Evolutionary conservation across 2,329 filamentous ascomycete genomes (phyloP), one percentile per base, ranked within the genome.

Genomic region (Trichoderma citrinoviride): DNA sequence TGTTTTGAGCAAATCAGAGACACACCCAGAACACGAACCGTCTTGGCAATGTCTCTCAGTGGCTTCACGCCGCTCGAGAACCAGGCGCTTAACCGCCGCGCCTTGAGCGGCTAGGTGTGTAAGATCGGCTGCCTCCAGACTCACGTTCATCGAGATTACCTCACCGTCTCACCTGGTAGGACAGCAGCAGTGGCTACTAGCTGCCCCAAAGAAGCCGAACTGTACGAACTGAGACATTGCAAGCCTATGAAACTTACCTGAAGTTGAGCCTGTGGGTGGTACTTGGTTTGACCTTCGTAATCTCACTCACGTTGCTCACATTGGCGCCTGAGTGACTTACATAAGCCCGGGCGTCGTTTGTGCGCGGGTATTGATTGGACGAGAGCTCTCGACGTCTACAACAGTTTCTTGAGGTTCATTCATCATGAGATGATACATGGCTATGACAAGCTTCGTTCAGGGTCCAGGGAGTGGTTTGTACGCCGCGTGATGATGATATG

Each of bases 321-420:
- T 12, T 21, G 3, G 44, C 17, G 17, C 46, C 12, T 25, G 44
- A 4, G 56, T 12, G 12, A 12, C 19, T 63, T 54, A 54, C 25
- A 46, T 47, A 52, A 63, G 50, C 41, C 8, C 4, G 23, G 27
- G 19, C 14, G 27, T 14, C 3, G 7, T 19, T 15, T 40, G 29
- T 29, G 61, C 61, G 61, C 61, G 50, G 52, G 43, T 63, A 63
- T 56, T 10, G 52, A 63, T 63, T 63, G 61, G 61, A 50, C 52
- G 29, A 56, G 29, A 49, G 25, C 25, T 33, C 10, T 19, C 43
- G 40, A 29, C 4, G 19, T 2, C 19, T 55, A 25, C 17, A 29
- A 27, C 60, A 27, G 5, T 10, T 7, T 2, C 29, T 47, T 33
- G 23, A 25, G 19, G 19, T 43, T 4, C 21, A 4, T 19, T 33